These are phyloP conservation scores for Colletotrichum godetiae DNA, from an alignment of 2,329 filamentous ascomycete genomes.

Conservation along the genomic window DNA sequence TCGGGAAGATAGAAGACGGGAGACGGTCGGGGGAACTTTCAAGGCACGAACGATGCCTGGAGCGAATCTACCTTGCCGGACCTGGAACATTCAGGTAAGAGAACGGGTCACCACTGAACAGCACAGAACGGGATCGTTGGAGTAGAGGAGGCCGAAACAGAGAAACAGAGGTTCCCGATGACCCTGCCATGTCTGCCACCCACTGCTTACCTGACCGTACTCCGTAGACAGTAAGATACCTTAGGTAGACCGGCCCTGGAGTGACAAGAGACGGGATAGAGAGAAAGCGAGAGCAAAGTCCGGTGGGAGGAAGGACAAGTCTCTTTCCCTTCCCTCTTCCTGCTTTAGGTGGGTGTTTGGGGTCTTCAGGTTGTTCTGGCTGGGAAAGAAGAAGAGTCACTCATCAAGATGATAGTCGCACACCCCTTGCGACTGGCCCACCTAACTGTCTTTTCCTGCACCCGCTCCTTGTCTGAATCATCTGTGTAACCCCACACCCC, in stretches of 20 bases:
- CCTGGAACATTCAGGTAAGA: background rate
- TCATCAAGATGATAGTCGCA: slow-evolving; percentile 7
- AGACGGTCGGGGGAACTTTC: background rate
- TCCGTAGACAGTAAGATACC: background rate
- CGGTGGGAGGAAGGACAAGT: slow-evolving; percentile 8
- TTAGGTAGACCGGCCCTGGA: background rate
- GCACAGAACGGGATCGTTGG: background rate
- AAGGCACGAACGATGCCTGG: background rate
- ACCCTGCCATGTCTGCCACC: background rate
- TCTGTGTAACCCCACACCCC: background rate
- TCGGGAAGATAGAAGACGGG: background rate
- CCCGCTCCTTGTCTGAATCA: slow-evolving; percentile 12
- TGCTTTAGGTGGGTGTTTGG: background rate
- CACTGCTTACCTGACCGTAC: too few relatives aligned
- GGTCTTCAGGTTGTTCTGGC: slow-evolving; percentile 14
- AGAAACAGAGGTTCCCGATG: background rate
- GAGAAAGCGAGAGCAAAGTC: slow-evolving; percentile 1
- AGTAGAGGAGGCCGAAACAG: background rate
- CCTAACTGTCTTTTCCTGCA: slow-evolving; percentile 1
- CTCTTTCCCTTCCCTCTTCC: background rate
- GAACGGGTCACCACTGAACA: background rate
- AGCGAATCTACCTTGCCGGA: background rate
- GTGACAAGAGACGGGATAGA: background rate
- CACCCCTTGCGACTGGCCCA: slow-evolving; percentile 1
- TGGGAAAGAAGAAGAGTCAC: slow-evolving; percentile 29